Conservation (phyloP, 176 grass and related monocot species). For the Juncus inflexus region DNA sequence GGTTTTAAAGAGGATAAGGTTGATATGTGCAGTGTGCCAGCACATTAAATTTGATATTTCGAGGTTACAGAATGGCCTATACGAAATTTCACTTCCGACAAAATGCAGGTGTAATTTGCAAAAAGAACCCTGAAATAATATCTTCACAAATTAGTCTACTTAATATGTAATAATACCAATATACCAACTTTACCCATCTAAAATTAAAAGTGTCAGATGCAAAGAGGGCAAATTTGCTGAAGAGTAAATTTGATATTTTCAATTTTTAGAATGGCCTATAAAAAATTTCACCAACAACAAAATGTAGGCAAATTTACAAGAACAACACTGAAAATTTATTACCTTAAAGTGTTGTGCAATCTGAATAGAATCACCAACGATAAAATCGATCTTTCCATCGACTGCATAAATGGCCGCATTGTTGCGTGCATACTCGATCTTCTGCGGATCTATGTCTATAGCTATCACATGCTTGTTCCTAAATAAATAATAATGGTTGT, state of each 20-base stretch:
- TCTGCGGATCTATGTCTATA: conserved; percentile 91
- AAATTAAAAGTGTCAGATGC: background rate
- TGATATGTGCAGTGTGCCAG: background rate
- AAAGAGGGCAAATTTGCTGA: conserved; percentile 10
- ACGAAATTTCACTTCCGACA: no score
- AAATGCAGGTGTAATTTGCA: no score
- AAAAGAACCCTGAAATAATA: no score
- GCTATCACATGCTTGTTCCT: conserved; percentile 91
- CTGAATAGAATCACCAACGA: conserved; percentile 67
- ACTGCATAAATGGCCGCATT: conserved; percentile 94
- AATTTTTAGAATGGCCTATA: no score
- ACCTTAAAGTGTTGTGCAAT: conserved; percentile 60
- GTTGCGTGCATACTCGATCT: conserved; percentile 65
- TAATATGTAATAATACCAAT: no score
- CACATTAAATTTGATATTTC: background rate
- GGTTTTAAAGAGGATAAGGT: background rate
- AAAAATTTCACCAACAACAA: no score
- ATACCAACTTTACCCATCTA: no score
- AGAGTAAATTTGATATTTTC: no score
- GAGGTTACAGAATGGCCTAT: no score
- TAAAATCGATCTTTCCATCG: conserved; percentile 67
- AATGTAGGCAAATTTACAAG: background rate
- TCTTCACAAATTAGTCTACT: no score
- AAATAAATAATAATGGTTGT: conserved; percentile 24
- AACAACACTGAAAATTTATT: background rate